Percentiles rank a stretch among this genome's conserved stretches.
Conservation (phyloP, 306 rosid genomes). For the Vigna hirtella region DNA sequence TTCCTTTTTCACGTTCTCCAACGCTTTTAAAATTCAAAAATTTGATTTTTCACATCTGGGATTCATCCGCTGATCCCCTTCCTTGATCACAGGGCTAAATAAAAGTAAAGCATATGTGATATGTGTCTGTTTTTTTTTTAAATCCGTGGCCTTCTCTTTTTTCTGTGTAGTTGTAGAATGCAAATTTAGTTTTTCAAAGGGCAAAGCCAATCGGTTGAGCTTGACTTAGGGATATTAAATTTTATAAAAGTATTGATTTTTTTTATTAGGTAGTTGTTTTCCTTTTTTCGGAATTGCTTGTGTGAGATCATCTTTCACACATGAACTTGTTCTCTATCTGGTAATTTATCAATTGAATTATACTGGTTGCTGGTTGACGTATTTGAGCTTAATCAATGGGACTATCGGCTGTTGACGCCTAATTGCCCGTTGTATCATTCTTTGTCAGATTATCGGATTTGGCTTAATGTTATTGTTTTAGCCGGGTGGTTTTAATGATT, state of each 20-base stretch:
- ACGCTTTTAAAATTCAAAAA: slow-evolving; percentile 23
- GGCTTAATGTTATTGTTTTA: not conserved
- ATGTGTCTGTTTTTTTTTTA: not conserved
- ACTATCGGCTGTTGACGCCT: slow-evolving; percentile 14
- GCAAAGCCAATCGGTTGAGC: slow-evolving; percentile 1
- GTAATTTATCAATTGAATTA: slow-evolving; percentile 27
- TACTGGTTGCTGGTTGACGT: slow-evolving; percentile 25
- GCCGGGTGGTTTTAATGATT: slow-evolving; percentile 12
- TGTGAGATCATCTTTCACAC: not conserved
- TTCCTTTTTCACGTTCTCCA: slow-evolving; percentile 26
- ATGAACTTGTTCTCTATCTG: slow-evolving; percentile 31
- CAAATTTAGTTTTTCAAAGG: not conserved
- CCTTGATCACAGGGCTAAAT: not conserved
- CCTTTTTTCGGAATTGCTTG: not conserved
- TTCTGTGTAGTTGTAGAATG: not conserved
- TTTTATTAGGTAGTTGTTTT: not conserved
- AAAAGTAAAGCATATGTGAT: not conserved
- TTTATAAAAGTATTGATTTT: not conserved
- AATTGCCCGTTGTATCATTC: not conserved
- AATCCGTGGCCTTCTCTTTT: not conserved
- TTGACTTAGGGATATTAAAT: not conserved
- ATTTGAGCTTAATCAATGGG: slow-evolving; percentile 29
- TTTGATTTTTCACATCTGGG: slow-evolving; percentile 43
- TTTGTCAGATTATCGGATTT: slow-evolving; percentile 23
- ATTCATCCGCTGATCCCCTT: slow-evolving; percentile 35